phyloP scores from a whole-genome alignment of 169 alveolate species.

The Plasmodium gallinaceum region DNA sequence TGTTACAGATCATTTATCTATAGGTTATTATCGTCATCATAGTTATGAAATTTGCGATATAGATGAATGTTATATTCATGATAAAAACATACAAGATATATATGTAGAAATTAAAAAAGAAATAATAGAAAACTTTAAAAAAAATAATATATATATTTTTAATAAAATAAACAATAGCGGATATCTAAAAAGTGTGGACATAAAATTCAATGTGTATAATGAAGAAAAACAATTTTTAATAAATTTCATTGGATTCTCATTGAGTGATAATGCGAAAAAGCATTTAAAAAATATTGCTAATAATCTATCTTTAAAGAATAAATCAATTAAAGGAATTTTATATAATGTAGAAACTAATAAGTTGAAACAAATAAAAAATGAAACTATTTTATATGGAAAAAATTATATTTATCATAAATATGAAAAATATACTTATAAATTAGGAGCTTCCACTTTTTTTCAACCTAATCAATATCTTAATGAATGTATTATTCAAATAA shows the following conservation, averaged over 20 bases:
- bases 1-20: constrained; percentile 52
- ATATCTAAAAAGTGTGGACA: constrained; percentile 70
- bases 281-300: constrained; percentile 33
- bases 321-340: constrained; percentile 55
- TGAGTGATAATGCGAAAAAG: constrained; percentile 45
- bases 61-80: constrained; percentile 66
- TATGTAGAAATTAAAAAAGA: constrained; percentile 69
- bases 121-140: constrained; percentile 56
- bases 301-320: constrained; percentile 38
- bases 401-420: constrained; percentile 65
- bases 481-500: constrained; percentile 53
- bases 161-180: constrained; percentile 77
- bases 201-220: constrained; percentile 33
- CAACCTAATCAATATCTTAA: constrained; percentile 72
- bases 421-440: constrained; percentile 53
- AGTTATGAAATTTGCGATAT: constrained; percentile 76
- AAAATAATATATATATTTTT: constrained; percentile 70
- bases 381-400: constrained; percentile 62
- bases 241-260: constrained; percentile 49
- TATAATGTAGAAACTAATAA: constrained; percentile 72
- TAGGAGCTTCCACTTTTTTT: constrained; percentile 75
- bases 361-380: constrained; percentile 66
- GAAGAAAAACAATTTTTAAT: constrained; percentile 56
- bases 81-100: constrained; percentile 57
- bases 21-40: constrained; percentile 53